Base-by-base conservation (phyloP, 805 yeast species). In the Isabelozyma rhagii region DNA sequence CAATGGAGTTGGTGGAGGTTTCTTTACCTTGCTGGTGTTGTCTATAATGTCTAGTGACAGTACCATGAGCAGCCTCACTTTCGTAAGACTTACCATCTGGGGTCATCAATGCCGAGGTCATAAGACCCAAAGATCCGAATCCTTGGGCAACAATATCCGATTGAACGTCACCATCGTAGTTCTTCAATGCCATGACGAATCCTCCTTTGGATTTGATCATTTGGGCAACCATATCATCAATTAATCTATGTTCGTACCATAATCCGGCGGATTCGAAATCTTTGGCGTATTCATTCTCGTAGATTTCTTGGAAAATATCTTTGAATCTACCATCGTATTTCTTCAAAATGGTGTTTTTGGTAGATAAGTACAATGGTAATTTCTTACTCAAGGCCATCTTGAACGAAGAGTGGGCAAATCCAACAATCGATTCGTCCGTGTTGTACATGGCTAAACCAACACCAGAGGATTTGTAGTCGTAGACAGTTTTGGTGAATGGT, bases 161-260 rank as follows among this genome's bases (percentile, higher is more conserved):
- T 68, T 86, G 90, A 48, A 87, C 94, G 65, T 87, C 94, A 69
- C 94, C 94, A 65, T 87, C 94, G 63, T 87, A 87, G 69, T 87
- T 87, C 69, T 87, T 87, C 75, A 87, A 75, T 45, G 93, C 93
- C 76, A 87, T 79, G 53, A 87, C 80, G 62, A 80, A 87, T 5
- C 94, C 94, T 62, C 94, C 94, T 61, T 84, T 83, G 25, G 93
- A 87, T 68, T 87, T 87, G 63, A 87, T 70, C 94, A 87, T 87
- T 69, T 87, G 94, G 4, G 93, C 93, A 52, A 87, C 94, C 91
- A 87, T 87, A 65, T 87, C 94, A 67, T 87, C 94, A 54, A 87
- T 87, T 63, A 87, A 77, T 68, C 94, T 80, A 68, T 87, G 94
- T 67, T 87, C 92, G 60, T 86, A 87, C 75, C 82, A 79, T 55